Percentiles rank a stretch among this genome's conserved stretches.
Evolutionary conservation across 495 filamentous ascomycete genomes (phyloP).

Genomic region (Lichenothelia convexa): DNA sequence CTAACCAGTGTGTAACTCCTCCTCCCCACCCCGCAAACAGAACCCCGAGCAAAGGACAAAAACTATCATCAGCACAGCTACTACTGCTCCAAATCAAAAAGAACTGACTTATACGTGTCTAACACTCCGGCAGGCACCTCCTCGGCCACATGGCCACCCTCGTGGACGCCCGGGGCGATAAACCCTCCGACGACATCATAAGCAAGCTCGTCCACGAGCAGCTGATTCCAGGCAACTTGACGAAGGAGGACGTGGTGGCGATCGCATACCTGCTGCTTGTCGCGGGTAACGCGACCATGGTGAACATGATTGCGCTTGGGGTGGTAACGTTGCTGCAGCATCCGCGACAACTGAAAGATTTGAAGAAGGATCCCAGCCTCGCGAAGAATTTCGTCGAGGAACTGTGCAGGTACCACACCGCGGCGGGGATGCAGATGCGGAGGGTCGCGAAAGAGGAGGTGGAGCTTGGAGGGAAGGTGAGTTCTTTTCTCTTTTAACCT

Average conservation of each 20-base stretch:
- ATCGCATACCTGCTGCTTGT: conserved; percentile 29
- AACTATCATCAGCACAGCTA: too few species aligned
- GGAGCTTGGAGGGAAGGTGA: conserved; percentile 22
- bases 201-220: conserved; percentile 25
- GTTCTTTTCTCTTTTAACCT: background rate
- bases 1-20: conserved; percentile 16
- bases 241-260: conserved; percentile 22
- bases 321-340: conserved; percentile 24
- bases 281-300: conserved; percentile 31
- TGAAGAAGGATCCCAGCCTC: conserved; percentile 20
- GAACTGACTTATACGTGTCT: background rate
- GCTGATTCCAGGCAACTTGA: conserved; percentile 20
- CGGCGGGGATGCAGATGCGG: conserved; percentile 24
- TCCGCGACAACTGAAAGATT: conserved; percentile 19
- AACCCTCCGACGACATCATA: conserved; percentile 26
- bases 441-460: conserved; percentile 27
- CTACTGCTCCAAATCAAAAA: too few species aligned
- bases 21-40: background rate
- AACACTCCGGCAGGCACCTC: conserved; percentile 15
- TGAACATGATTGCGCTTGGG: conserved; percentile 30
- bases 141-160: conserved; percentile 23
- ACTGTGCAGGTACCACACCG: conserved; percentile 28
- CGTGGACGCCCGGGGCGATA: conserved; percentile 19
- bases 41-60: background rate
- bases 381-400: conserved; percentile 25